Percentiles rank a stretch among this genome's conserved stretches.
These are phyloP conservation scores for Hypomontagnella monticulosa DNA, from an alignment of 495 filamentous ascomycete genomes.

Conservation along the genomic window DNA sequence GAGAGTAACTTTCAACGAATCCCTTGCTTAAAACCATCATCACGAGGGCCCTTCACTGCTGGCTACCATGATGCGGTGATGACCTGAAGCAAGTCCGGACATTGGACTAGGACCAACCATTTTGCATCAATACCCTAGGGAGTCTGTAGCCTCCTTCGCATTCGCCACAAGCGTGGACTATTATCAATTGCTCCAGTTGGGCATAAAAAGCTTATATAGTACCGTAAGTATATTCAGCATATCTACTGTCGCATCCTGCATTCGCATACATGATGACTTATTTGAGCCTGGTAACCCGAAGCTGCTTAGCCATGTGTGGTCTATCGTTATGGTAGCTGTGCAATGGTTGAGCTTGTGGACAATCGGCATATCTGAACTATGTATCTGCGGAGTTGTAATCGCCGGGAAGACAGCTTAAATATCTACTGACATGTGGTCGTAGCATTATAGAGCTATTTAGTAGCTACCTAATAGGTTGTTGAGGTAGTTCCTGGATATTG, in stretches of 20 bases:
- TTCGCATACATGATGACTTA: conserved; percentile 29
- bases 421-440: conserved; percentile 20
- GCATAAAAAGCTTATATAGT: not conserved
- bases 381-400: not conserved
- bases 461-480: no score
- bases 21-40: conserved; percentile 99
- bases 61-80: conserved; percentile 97
- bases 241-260: conserved; percentile 2
- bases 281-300: conserved; percentile 42
- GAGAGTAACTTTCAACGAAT: conserved; percentile 69
- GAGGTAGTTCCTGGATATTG: no score
- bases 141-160: conserved; percentile 3
- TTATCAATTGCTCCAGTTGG: no score
- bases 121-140: not conserved
- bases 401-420: not conserved
- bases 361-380: conserved; percentile 33
- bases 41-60: conserved; percentile 83
- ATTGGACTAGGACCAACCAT: conserved; percentile 18
- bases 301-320: conserved; percentile 33
- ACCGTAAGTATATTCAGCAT: conserved; percentile 20
- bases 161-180: conserved; percentile 8
- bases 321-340: conserved; percentile 22
- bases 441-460: conserved; percentile 8
- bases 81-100: conserved; percentile 79
- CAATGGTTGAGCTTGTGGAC: conserved; percentile 40